Evolutionary conservation across 2,329 filamentous ascomycete species (phyloP).

Genomic region (Neonectria neomacrospora): DNA sequence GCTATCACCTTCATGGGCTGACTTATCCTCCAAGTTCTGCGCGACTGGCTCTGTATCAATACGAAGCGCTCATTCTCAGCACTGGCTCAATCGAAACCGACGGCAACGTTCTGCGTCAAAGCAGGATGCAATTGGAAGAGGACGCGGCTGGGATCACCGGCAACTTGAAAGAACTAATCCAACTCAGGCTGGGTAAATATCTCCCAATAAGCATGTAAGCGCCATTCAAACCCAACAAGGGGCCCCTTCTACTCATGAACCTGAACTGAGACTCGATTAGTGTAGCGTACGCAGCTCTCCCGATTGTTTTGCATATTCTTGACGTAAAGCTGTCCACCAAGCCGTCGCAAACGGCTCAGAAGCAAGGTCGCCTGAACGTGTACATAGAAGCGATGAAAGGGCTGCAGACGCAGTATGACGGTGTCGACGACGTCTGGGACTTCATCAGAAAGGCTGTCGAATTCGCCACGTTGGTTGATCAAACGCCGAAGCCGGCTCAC

Average conservation of each 20-base stretch:
- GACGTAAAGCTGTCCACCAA: constrained; percentile 29
- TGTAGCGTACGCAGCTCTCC: constrained; percentile 28
- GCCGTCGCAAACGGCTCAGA: constrained; percentile 27
- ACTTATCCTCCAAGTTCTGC: constrained; percentile 16
- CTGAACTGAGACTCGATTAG: constrained; percentile 9
- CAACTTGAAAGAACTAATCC: constrained; percentile 27
- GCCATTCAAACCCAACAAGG: too few species aligned
- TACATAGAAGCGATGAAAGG: constrained; percentile 28
- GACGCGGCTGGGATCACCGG: constrained; percentile 20
- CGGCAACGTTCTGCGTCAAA: constrained; percentile 3
- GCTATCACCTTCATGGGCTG: background rate
- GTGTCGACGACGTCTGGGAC: constrained; percentile 29
- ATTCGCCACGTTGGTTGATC: constrained; percentile 10
- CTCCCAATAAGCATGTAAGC: constrained; percentile 34
- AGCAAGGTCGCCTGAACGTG: constrained; percentile 26
- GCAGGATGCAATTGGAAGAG: constrained; percentile 17
- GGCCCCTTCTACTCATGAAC: background rate
- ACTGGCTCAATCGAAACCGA: background rate
- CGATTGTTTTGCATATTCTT: constrained; percentile 26
- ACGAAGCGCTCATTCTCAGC: constrained; percentile 25
- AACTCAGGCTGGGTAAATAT: constrained; percentile 23
- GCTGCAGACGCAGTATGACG: constrained; percentile 26
- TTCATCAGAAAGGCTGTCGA: constrained; percentile 23
- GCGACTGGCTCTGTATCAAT: constrained; percentile 27
- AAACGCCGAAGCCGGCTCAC: background rate